Conservation (phyloP, 345 rosid genomes). For the Anacardium occidentale region DNA sequence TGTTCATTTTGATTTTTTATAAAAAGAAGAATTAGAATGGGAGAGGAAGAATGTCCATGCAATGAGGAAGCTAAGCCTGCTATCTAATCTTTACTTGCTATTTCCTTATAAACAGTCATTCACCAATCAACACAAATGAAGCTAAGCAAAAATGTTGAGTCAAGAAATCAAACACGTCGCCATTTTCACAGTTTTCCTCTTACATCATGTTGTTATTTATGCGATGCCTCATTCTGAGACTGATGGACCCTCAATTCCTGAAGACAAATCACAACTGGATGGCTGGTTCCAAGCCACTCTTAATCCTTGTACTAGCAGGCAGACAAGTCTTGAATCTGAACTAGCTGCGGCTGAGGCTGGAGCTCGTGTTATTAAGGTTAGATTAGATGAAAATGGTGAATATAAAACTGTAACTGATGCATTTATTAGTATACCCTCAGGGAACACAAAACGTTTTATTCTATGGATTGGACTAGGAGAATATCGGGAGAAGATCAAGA, state of each 20-base stretch:
- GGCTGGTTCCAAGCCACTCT: slow-evolving; percentile 46
- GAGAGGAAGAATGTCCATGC: no score
- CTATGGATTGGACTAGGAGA: slow-evolving; percentile 48
- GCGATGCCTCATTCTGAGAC: slow-evolving; percentile 24
- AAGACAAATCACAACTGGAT: slow-evolving; percentile 19
- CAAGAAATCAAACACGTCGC: neutral
- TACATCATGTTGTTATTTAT: neutral
- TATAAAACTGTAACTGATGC: slow-evolving; percentile 54
- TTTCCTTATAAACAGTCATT: neutral
- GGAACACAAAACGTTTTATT: slow-evolving; percentile 51
- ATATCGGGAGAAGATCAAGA: slow-evolving; percentile 52
- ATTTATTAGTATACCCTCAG: slow-evolving; percentile 38
- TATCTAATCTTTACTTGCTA: neutral
- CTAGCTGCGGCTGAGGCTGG: slow-evolving; percentile 45
- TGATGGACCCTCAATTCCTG: slow-evolving; percentile 34
- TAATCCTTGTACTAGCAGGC: slow-evolving; percentile 30
- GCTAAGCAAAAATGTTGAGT: neutral
- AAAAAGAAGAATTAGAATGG: no score
- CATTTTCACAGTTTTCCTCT: neutral
- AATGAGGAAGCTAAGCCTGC: neutral
- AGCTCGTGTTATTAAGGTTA: slow-evolving; percentile 38
- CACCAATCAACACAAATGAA: no score
- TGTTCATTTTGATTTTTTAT: no score
- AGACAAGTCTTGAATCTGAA: slow-evolving; percentile 41
- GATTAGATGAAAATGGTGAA: slow-evolving; percentile 45